Evolutionary conservation across 106 monocot genomes (phyloP), one percentile per base, ranked within the genome.

Genomic region (Acorus gramineus): DNA sequence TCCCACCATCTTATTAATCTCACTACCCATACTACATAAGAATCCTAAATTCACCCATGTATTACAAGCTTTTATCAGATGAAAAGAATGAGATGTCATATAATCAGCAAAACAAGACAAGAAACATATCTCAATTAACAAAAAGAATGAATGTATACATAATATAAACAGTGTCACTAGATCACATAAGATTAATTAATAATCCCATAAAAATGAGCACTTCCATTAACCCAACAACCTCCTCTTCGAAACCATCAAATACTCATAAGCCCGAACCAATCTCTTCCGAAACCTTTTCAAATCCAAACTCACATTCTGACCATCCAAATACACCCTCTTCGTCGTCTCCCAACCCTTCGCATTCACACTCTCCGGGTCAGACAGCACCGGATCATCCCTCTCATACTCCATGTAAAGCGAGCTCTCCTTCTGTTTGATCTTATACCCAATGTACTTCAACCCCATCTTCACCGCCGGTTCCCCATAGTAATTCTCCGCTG

Each of bases 401-500:
- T 50, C 55, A 55, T 90, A 90, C 65, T 71, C 56, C 10, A 60
- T 2, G 45, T 57, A 80, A 62, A 90, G 43, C 46, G 90, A 86
- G 75, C 90, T 90, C 78, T 90, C 86, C 60, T 47, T 59, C 4
- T 72, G 69, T 8, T 45, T n/a, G 4, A 90, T 63, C 67, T 66
- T 65, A 55, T 89, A 89, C 14, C 55, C 9, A 6, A 65, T 50
- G 65, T 89, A 89, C 54, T 69, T 46, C 56, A 90, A 53, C 11
- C 77, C 79, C 63, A 85, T 65, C 66, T 60, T 75, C 49, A 2
- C 13, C 42, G 90, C 83, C 13, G 90, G 85, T 52, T 60, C 58
- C 3, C 86, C 90, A 71, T 80, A 86, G 78, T 80, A 90, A 4
- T 53, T 44, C 70, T 73, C 81, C 44, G 90, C 90, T 11, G 82